A percentile compares a stretch with the other conserved stretches of the same genome.
Evolutionary conservation across 352 stramenopile species (phyloP).

Genomic region (Halophytophthora batemanensis): DNA sequence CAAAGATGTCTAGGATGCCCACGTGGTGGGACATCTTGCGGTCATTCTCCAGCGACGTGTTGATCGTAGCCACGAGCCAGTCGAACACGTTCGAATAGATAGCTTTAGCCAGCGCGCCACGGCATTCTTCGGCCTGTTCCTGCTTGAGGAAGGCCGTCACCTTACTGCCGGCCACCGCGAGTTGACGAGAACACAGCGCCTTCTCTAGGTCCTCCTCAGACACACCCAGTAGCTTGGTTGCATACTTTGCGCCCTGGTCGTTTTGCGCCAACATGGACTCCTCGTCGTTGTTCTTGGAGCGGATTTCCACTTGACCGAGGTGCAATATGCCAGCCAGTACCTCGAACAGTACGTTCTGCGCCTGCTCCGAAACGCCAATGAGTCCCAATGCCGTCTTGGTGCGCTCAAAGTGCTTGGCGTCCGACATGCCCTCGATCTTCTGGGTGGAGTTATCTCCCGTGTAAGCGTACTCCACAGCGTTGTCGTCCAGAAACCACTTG

Average conservation of each 20-base stretch:
- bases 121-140: slow-evolving; percentile 87
- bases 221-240: slow-evolving; percentile 57
- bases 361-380: slow-evolving; percentile 56
- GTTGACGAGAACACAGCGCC: slow-evolving; percentile 72
- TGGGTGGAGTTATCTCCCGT: slow-evolving; percentile 50
- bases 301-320: slow-evolving; percentile 94
- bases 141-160: slow-evolving; percentile 78
- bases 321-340: slow-evolving; percentile 93
- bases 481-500: slow-evolving; percentile 51
- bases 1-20: slow-evolving; percentile 94
- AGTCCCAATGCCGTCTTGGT: slow-evolving; percentile 62
- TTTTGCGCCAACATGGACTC: slow-evolving; percentile 45
- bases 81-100: slow-evolving; percentile 97
- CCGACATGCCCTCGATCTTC: slow-evolving; percentile 74
- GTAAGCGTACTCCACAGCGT: slow-evolving; percentile 53
- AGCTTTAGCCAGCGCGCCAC: slow-evolving; percentile 94
- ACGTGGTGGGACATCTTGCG: slow-evolving; percentile 59
- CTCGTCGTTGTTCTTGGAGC: slow-evolving; percentile 73
- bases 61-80: slow-evolving; percentile 92
- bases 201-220: slow-evolving; percentile 51
- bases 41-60: slow-evolving; percentile 68
- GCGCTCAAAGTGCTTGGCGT: slow-evolving; percentile 65
- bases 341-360: slow-evolving; percentile 63
- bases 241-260: slow-evolving; percentile 33
- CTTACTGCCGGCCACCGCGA: slow-evolving; percentile 73